Evolutionary conservation across 768 basidiomycete genomes (phyloP).

Genomic region (Lyophyllum atratum): DNA sequence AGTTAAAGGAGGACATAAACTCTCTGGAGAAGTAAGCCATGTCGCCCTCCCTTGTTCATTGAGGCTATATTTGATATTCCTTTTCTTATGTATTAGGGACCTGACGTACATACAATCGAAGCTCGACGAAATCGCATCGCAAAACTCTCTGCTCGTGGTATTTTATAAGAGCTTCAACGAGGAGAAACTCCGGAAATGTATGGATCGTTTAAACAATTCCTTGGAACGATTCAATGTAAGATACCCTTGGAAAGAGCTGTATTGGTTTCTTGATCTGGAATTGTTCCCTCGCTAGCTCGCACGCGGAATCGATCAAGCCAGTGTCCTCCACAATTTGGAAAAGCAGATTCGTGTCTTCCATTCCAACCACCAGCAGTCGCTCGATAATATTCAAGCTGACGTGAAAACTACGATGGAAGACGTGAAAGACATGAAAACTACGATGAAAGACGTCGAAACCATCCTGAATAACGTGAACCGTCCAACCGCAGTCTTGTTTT

Average conservation of each 20-base stretch:
- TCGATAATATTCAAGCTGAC: not conserved
- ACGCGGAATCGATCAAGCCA: not conserved
- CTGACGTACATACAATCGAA: not conserved
- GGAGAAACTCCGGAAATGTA: not conserved
- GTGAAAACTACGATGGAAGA: no score
- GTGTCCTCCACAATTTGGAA: no score
- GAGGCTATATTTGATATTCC: not conserved
- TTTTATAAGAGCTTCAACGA: not conserved
- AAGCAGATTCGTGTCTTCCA: no score
- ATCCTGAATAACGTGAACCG: not conserved
- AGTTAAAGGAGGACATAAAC: not conserved
- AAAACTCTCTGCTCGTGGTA: not conserved
- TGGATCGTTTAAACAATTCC: not conserved
- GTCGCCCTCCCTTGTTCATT: not conserved
- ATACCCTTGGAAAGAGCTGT: not conserved
- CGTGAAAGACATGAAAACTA: no score
- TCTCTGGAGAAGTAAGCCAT: not conserved
- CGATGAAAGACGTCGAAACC: not conserved
- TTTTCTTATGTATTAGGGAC: no score
- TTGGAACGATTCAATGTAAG: constrained; percentile 4
- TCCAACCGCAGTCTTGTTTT: no score
- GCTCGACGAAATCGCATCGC: constrained; percentile 1
- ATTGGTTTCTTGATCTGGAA: no score
- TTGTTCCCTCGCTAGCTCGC: not conserved
- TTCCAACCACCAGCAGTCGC: no score